A percentile compares a stretch with the other conserved stretches of the same genome.
phyloP scores from a whole-genome alignment of 257 asterid genomes.

The Capsicum baccatum region DNA sequence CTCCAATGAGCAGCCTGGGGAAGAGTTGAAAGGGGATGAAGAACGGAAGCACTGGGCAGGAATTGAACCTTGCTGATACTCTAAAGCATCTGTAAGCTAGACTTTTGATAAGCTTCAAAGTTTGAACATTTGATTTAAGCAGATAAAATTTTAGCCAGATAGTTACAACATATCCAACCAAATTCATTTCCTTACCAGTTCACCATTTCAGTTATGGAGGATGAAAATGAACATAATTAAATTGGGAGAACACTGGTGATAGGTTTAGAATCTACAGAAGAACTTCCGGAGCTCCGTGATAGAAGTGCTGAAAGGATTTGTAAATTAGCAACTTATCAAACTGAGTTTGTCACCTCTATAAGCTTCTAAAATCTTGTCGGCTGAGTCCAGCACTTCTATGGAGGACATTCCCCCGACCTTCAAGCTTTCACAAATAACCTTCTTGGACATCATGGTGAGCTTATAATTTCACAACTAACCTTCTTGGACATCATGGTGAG shows the following conservation, averaged over 20 bases:
- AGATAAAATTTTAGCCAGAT: not conserved
- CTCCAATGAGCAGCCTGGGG: not conserved
- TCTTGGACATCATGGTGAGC: too few relatives aligned
- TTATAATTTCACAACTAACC: too few relatives aligned
- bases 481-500: too few relatives aligned
- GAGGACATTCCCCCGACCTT: not conserved
- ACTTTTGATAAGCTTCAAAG: not conserved
- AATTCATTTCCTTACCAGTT: constrained; percentile 10
- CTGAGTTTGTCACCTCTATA: not conserved
- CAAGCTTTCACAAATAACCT: not conserved
- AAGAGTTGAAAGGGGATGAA: not conserved
- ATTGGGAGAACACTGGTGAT: constrained; percentile 4
- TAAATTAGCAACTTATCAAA: not conserved
- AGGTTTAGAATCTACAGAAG: constrained; percentile 9
- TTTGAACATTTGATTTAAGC: not conserved
- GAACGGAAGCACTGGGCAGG: not conserved
- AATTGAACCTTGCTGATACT: constrained; percentile 15
- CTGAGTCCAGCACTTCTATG: not conserved
- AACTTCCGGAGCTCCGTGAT: not conserved
- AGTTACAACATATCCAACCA: constrained; percentile 22
- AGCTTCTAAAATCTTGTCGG: not conserved
- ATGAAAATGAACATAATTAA: not conserved
- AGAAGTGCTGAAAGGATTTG: constrained; percentile 17
- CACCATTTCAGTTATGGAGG: constrained; percentile 14
- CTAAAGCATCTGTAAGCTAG: constrained; percentile 17